Conservation (phyloP, 1,284 basidiomycete genomes). For the Neolentinus lepideus region DNA sequence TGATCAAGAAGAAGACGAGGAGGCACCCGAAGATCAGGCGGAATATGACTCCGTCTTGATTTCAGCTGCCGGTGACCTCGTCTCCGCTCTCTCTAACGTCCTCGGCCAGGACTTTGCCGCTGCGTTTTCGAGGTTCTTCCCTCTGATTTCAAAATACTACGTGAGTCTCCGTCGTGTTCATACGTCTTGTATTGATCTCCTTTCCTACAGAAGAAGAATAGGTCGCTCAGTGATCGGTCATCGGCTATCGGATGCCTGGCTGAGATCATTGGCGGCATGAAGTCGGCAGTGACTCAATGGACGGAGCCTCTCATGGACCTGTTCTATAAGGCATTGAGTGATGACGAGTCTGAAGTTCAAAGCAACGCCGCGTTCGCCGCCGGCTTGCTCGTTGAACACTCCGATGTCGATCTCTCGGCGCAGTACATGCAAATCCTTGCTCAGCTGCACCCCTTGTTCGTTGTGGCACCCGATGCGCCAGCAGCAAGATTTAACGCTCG, state of each 20-base stretch:
- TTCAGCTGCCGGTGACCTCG: slow-evolving; percentile 91
- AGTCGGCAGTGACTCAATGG: slow-evolving; percentile 78
- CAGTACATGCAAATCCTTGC: slow-evolving; percentile 81
- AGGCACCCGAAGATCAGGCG: slow-evolving; percentile 78
- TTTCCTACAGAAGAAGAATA: slow-evolving; percentile 61
- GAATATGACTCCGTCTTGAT: slow-evolving; percentile 97
- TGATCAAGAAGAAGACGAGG: slow-evolving; percentile 85
- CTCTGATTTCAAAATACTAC: slow-evolving; percentile 90
- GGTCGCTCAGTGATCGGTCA: slow-evolving; percentile 87
- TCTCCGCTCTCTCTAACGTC: slow-evolving; percentile 83
- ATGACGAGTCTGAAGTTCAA: slow-evolving; percentile 87
- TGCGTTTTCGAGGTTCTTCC: slow-evolving; percentile 83
- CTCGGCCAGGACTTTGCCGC: slow-evolving; percentile 84
- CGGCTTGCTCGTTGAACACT: slow-evolving; percentile 89
- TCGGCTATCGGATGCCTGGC: slow-evolving; percentile 92
- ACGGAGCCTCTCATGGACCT: slow-evolving; percentile 83
- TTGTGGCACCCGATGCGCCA: slow-evolving; percentile 51
- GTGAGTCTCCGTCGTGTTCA: slow-evolving; percentile 38
- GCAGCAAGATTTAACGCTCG: slow-evolving; percentile 75
- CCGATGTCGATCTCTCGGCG: slow-evolving; percentile 73
- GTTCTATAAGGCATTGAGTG: slow-evolving; percentile 78
- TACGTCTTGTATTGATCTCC: not conserved
- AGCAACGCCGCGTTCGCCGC: slow-evolving; percentile 96
- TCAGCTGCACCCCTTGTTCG: slow-evolving; percentile 82
- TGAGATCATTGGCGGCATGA: slow-evolving; percentile 94